Evolutionary conservation across 177 flowering plant genomes (phyloP), one percentile per base, ranked within the genome.

Genomic region (Vitis hybrid): DNA sequence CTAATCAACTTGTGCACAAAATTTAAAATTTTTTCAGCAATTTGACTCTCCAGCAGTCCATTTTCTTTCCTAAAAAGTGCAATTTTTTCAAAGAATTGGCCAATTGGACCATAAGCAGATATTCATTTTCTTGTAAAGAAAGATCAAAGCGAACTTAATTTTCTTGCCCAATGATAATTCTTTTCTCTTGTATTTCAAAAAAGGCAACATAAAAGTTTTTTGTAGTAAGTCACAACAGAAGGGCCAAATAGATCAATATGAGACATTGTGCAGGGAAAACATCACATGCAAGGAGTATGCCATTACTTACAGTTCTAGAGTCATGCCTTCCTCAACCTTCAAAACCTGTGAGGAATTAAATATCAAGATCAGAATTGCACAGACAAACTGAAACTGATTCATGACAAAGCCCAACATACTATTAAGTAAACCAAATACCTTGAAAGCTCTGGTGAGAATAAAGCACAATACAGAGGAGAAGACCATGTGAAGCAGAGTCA

Each of bases 401-500:
- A 63, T 12, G n/a, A 12, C 1, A 35, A 1, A 46, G 3, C 10
- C 18, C 53, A 48, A 24, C 68, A 41, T 18, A 53, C 49, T 50
- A 67, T 27, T 58, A 9, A 64, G 17, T n/a, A 27, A 70, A 55
- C 32, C 30, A 20, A 66, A 46, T 89, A 94, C 99, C 98, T 91
- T 94, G 73, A 92, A 64, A 76, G 85, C 90, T 80, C 84, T 91
- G 74, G 92, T 91, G 64, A 94, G 84, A 52, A 85, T 18, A 78
- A 91, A 91, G 66, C 99, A 94, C 17, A 94, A 69, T 18, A 91
- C 88, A 27, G 99, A 92, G 58, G 99, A 94, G 83, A 94, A 94
- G 74, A 91, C 79, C 99, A 94, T 94, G 84, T 94, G 99, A 72
- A 94, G 90, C 14, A 94, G 89, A 54, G 99, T 92, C 82, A 94